These are phyloP conservation scores for Colletotrichum horii DNA, from an alignment of 2,329 filamentous ascomycete species.

Conservation along the genomic window DNA sequence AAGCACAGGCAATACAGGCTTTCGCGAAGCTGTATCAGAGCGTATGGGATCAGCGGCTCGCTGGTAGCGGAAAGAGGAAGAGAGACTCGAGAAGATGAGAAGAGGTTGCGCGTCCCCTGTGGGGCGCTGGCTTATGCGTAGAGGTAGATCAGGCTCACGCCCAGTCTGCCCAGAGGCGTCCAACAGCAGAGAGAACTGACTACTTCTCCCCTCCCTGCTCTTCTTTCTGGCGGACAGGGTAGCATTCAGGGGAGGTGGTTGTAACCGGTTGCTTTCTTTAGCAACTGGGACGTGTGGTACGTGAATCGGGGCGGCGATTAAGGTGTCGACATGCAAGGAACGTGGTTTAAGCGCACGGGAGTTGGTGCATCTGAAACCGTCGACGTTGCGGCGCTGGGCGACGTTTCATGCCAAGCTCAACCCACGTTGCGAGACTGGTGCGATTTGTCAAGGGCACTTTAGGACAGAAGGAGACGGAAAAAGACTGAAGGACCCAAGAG, in stretches of 20 bases:
- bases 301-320: conserved; percentile 14
- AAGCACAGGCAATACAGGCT: conserved; percentile 13
- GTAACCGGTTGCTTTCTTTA: conserved; percentile 19
- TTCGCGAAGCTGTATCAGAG: conserved; percentile 20
- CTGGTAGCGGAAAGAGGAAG: conserved; percentile 2
- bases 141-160: conserved; percentile 8
- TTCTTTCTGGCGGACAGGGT: not conserved
- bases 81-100: conserved; percentile 2
- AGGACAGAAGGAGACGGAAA: not conserved
- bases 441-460: conserved; percentile 12
- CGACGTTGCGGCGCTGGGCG: conserved; percentile 20
- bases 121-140: conserved; percentile 19
- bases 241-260: conserved; percentile 12
- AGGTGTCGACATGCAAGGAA: conserved; percentile 22
- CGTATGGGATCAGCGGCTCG: conserved; percentile 13
- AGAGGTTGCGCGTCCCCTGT: conserved; percentile 22
- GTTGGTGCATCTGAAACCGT: conserved; percentile 21
- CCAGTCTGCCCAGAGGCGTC: not conserved
- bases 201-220: not conserved
- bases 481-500: not conserved
- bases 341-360: conserved; percentile 20
- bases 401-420: conserved; percentile 20
- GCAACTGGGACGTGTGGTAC: conserved; percentile 13
- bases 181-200: not conserved
- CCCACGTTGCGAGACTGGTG: conserved; percentile 14